These are phyloP conservation scores for Heliophila coronopifolia DNA, from an alignment of 441 rosid species.

Conservation along the genomic window DNA sequence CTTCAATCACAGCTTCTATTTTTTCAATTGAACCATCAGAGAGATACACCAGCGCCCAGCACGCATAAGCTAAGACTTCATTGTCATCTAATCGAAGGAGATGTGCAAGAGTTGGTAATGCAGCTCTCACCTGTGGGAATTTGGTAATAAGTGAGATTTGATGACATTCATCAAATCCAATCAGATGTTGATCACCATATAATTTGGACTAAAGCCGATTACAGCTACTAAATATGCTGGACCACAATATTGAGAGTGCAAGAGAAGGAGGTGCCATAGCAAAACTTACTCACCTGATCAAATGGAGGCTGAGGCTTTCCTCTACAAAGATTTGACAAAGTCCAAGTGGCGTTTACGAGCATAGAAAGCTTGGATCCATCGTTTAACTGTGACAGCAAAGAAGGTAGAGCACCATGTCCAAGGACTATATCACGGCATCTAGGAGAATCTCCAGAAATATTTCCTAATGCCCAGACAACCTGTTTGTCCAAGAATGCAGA, in stretches of 20 bases:
- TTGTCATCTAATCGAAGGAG: slow-evolving; percentile 52
- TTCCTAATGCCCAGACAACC: slow-evolving; percentile 64
- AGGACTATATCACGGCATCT: slow-evolving; percentile 60
- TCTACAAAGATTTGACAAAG: slow-evolving; percentile 54
- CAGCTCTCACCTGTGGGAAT: slow-evolving; percentile 44
- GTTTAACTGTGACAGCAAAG: slow-evolving; percentile 43
- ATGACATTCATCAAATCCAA: slow-evolving; percentile 9
- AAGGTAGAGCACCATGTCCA: slow-evolving; percentile 50
- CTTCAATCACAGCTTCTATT: slow-evolving; percentile 50
- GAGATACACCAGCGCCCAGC: slow-evolving; percentile 51
- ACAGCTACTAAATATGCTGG: not conserved
- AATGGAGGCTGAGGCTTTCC: slow-evolving; percentile 58
- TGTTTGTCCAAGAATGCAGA: slow-evolving; percentile 17
- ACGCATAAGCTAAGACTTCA: slow-evolving; percentile 51
- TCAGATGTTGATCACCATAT: not conserved
- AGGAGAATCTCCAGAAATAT: slow-evolving; percentile 58
- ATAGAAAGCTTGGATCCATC: slow-evolving; percentile 44
- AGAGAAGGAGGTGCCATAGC: not conserved
- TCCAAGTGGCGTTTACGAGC: slow-evolving; percentile 55
- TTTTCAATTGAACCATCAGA: slow-evolving; percentile 51
- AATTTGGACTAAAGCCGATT: not conserved
- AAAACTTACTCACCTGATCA: slow-evolving; percentile 38
- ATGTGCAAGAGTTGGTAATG: slow-evolving; percentile 46
- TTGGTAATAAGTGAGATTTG: slow-evolving; percentile 8
- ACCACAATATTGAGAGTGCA: not conserved